These are phyloP conservation scores for Podospora pseudocomata DNA, from an alignment of 495 filamentous ascomycete species.

Conservation along the genomic window DNA sequence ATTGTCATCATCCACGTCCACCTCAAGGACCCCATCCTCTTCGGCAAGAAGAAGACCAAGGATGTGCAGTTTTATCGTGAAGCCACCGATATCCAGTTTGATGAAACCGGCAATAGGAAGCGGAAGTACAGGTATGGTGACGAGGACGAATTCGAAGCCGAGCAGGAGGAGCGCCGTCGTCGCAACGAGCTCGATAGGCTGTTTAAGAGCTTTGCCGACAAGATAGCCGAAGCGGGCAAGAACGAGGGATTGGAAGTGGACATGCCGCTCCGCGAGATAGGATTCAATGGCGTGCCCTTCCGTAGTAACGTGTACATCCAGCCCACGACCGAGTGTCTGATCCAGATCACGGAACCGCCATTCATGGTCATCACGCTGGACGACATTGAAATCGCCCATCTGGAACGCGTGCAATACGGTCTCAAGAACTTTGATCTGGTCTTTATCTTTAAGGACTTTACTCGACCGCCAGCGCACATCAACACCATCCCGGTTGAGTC, in stretches of 20 bases:
- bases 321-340: conserved; percentile 96
- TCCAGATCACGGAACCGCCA: conserved; percentile 93
- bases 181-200: conserved; percentile 88
- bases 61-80: conserved; percentile 98
- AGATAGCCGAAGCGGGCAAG: conserved; percentile 88
- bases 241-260: conserved; percentile 83
- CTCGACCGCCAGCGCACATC: conserved; percentile 79
- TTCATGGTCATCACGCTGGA: conserved; percentile 93
- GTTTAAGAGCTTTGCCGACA: conserved; percentile 96
- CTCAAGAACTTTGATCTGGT: conserved; percentile 99
- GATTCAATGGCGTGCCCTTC: conserved; percentile 93
- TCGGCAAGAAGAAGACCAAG: conserved; percentile 92
- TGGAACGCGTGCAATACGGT: conserved; percentile 96
- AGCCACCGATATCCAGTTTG: conserved; percentile 97
- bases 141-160: conserved; percentile 97
- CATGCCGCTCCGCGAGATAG: conserved; percentile 93
- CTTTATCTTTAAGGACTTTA: conserved; percentile 95
- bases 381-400: conserved; percentile 93
- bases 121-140: conserved; percentile 98
- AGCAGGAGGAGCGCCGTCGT: conserved; percentile 92
- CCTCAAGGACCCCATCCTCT: conserved; percentile 95
- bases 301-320: conserved; percentile 92
- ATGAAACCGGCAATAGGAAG: conserved; percentile 97
- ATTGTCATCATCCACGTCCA: conserved; percentile 98
- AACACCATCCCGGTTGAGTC: conserved; percentile 98